phyloP scores from a whole-genome alignment of 2,329 filamentous ascomycete species.

The Calonectria hawksworthii region DNA sequence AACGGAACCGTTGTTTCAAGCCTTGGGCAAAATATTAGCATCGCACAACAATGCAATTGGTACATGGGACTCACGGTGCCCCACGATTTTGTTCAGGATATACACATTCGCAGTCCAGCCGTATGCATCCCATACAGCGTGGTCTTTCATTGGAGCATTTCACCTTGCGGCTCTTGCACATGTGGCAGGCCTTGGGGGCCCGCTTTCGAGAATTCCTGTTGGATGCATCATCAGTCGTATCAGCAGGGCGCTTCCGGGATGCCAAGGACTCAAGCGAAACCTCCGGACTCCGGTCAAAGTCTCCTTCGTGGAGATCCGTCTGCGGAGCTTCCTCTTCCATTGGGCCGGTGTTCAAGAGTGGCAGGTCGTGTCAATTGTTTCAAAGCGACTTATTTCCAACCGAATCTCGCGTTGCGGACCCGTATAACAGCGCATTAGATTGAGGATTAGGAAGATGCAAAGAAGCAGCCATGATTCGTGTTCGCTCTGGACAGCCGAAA shows the following conservation, averaged over 20 bases:
- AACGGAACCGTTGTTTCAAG: neutral
- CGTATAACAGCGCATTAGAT: neutral
- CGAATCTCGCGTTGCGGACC: neutral
- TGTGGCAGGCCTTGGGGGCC: constrained; percentile 20
- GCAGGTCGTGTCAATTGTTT: neutral
- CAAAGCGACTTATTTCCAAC: neutral
- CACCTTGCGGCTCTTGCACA: constrained; percentile 23
- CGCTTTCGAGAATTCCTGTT: constrained; percentile 1
- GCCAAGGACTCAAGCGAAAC: neutral
- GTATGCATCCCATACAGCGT: constrained; percentile 11
- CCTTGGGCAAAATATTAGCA: neutral
- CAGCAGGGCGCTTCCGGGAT: constrained; percentile 17
- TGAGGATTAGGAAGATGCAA: neutral
- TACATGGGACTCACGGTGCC: neutral
- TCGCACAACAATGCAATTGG: neutral
- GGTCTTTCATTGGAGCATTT: constrained; percentile 24
- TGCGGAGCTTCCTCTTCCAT: constrained; percentile 22
- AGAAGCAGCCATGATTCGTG: neutral
- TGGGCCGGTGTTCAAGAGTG: neutral
- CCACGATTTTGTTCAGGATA: constrained; percentile 18
- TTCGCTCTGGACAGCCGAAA: neutral
- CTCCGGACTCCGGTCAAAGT: neutral
- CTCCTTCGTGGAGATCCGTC: neutral
- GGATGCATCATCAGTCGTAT: neutral
- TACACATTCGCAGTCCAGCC: constrained; percentile 14